These are phyloP conservation scores for Tetracladium setigerum DNA, from an alignment of 495 filamentous ascomycete genomes.

Conservation along the genomic window DNA sequence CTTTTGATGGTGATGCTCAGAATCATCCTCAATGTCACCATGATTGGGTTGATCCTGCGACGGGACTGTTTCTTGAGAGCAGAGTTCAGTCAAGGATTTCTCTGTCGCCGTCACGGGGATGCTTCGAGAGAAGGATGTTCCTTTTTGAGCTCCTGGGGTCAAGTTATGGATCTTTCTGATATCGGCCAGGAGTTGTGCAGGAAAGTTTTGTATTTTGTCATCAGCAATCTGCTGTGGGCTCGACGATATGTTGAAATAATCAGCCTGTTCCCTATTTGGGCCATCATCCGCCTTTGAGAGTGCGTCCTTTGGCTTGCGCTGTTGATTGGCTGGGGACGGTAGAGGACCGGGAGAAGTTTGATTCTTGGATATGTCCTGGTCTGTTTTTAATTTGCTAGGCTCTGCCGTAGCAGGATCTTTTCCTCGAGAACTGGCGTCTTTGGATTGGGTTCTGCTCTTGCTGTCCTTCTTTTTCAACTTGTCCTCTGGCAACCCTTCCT, in stretches of 20 bases:
- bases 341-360: no score
- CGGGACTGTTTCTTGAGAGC: not conserved
- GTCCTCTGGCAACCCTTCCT: slow-evolving; percentile 67
- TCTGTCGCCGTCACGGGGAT: slow-evolving; percentile 38
- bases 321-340: no score
- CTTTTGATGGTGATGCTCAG: slow-evolving; percentile 8
- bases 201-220: slow-evolving; percentile 25
- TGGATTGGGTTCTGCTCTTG: slow-evolving; percentile 24
- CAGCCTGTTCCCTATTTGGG: no score
- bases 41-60: slow-evolving; percentile 2
- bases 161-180: slow-evolving; percentile 52
- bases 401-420: no score
- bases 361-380: no score
- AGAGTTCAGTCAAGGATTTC: not conserved
- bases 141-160: slow-evolving; percentile 42
- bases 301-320: no score
- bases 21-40: not conserved
- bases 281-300: no score
- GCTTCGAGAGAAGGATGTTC: slow-evolving; percentile 47
- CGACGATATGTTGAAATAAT: no score
- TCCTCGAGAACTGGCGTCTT: slow-evolving; percentile 21
- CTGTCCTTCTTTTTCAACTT: slow-evolving; percentile 26
- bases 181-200: slow-evolving; percentile 50
- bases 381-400: no score
- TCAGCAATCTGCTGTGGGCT: slow-evolving; percentile 7